These are phyloP conservation scores for Pleurotus sapidus DNA, from an alignment of 768 basidiomycete species.

Conservation along the genomic window DNA sequence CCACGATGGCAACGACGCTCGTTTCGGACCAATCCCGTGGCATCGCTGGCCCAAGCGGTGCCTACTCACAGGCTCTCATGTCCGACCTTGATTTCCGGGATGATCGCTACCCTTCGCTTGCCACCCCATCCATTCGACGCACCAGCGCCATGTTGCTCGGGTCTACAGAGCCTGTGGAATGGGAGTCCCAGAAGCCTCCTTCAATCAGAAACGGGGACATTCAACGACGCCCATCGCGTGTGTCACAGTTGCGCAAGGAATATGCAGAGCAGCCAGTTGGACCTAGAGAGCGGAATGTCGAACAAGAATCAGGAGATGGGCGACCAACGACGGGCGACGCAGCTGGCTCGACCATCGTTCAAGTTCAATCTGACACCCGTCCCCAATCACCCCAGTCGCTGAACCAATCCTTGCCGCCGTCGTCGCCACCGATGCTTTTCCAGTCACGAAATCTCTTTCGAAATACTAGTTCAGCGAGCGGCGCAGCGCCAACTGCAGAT, in stretches of 20 bases:
- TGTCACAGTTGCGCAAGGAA: not conserved
- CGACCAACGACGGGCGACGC: not conserved
- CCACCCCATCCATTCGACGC: conserved; percentile 20
- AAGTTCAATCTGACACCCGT: not conserved
- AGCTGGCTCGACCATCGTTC: not conserved
- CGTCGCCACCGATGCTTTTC: not conserved
- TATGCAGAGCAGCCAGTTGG: not conserved
- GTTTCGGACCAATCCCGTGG: conserved; percentile 14
- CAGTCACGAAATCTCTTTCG: conserved; percentile 5
- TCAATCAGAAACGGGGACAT: not conserved
- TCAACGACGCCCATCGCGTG: not conserved
- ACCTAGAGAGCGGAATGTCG: not conserved
- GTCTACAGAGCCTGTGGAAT: conserved; percentile 22
- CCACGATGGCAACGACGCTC: conserved; percentile 49
- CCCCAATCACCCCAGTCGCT: not conserved
- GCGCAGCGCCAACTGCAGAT: conserved; percentile 26
- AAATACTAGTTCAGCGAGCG: conserved; percentile 16
- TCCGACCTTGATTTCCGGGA: conserved; percentile 63
- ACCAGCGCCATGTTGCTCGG: conserved; percentile 26
- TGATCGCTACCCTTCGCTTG: conserved; percentile 49
- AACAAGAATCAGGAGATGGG: not conserved
- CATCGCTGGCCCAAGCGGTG: conserved; percentile 7
- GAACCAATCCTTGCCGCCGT: not conserved
- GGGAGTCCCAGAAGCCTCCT: conserved; percentile 14
- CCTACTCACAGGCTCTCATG: conserved; percentile 55